phyloP scores from a whole-genome alignment of 208 protist species.

The Lotmaria passim region DNA sequence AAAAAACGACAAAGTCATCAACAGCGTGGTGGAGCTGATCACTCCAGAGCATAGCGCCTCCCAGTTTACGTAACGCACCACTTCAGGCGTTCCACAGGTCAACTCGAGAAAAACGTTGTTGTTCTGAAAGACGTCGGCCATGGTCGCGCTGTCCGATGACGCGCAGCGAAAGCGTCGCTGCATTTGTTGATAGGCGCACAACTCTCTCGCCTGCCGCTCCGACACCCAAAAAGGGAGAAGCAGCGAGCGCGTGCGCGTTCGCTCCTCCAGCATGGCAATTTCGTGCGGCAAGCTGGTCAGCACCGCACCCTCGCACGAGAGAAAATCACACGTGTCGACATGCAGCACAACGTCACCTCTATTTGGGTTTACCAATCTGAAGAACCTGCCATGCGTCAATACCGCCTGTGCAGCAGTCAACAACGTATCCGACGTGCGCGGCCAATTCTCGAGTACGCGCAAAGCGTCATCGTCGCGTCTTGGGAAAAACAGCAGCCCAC shows the following conservation, averaged over 20 bases:
- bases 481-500: neutral
- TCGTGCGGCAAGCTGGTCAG: slow-evolving; percentile 30
- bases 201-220: neutral
- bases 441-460: no score
- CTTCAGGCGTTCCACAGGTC: neutral
- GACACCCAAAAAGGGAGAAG: slow-evolving; percentile 68
- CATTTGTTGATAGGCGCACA: neutral
- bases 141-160: neutral
- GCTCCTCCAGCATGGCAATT: slow-evolving; percentile 7
- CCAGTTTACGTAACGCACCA: slow-evolving; percentile 14
- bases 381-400: slow-evolving; percentile 30
- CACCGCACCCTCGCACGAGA: slow-evolving; percentile 43
- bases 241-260: slow-evolving; percentile 23
- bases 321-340: slow-evolving; percentile 41
- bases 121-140: slow-evolving; percentile 30
- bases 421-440: neutral
- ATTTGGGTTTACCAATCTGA: slow-evolving; percentile 15
- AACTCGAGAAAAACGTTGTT: slow-evolving; percentile 6
- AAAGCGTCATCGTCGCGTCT: neutral
- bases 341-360: slow-evolving; percentile 37
- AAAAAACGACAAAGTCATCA: slow-evolving; percentile 37
- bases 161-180: neutral
- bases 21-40: neutral
- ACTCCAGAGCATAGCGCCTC: neutral
- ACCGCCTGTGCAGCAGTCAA: slow-evolving; percentile 9